Evolutionary conservation across 2,329 filamentous ascomycete genomes (phyloP).

Genomic region (Daldinia sp.): DNA sequence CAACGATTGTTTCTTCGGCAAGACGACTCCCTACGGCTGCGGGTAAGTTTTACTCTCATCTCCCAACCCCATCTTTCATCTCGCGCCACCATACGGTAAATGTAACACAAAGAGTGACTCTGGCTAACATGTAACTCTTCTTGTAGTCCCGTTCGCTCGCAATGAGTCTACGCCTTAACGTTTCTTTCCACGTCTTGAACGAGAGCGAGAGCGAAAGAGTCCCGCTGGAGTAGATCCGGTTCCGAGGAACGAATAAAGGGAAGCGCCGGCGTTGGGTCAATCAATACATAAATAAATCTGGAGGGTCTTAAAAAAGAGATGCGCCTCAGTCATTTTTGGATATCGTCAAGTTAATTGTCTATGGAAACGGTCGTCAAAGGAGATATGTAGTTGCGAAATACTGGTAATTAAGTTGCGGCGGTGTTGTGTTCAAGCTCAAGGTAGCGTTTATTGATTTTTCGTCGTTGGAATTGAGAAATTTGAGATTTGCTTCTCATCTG

Average conservation of each 20-base stretch:
- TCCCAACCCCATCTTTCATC: background rate
- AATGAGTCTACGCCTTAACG: slow-evolving; percentile 6
- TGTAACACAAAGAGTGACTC: too few relatives aligned
- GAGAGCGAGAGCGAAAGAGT: background rate
- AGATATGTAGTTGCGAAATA: background rate
- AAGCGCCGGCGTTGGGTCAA: slow-evolving; percentile 28
- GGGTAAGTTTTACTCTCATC: slow-evolving; percentile 57
- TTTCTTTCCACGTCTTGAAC: slow-evolving; percentile 2
- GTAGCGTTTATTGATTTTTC: background rate
- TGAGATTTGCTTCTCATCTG: background rate
- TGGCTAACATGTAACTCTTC: background rate
- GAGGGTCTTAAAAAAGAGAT: slow-evolving; percentile 3
- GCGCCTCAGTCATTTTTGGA: background rate
- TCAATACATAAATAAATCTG: background rate
- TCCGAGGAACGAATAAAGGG: slow-evolving; percentile 8
- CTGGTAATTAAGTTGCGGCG: background rate
- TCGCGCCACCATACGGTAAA: background rate
- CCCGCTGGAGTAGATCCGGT: slow-evolving; percentile 9
- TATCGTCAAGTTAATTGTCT: slow-evolving; percentile 7
- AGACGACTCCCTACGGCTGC: slow-evolving; percentile 68
- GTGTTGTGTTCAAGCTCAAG: background rate
- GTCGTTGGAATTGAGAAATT: background rate
- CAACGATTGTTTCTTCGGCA: slow-evolving; percentile 68
- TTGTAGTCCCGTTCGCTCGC: slow-evolving; percentile 27
- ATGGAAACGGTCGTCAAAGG: background rate